A percentile compares a stretch with the other conserved stretches of the same genome.
phyloP scores from a whole-genome alignment of 2,329 filamentous ascomycete genomes.

The Paecilomyces variotii region DNA sequence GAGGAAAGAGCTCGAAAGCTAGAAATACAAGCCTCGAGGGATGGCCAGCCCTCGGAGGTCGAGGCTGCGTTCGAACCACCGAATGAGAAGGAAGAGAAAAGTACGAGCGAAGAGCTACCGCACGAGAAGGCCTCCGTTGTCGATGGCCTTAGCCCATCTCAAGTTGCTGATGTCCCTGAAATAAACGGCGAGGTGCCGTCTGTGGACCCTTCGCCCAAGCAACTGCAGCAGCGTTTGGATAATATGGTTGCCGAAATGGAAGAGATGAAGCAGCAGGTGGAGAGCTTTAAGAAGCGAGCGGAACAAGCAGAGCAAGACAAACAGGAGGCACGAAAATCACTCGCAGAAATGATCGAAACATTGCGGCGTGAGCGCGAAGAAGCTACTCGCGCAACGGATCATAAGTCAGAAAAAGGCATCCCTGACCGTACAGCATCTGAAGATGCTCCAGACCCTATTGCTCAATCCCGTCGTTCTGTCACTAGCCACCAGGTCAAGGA shows the following conservation, averaged over 20 bases:
- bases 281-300: constrained; percentile 67
- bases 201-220: constrained; percentile 28
- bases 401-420: constrained; percentile 9
- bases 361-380: constrained; percentile 61
- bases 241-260: constrained; percentile 71
- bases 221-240: constrained; percentile 65
- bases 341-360: constrained; percentile 81
- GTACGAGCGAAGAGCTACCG: constrained; percentile 5
- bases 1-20: constrained; percentile 72
- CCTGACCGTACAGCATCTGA: background rate
- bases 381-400: constrained; percentile 40
- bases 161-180: constrained; percentile 13
- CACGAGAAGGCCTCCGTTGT: constrained; percentile 5
- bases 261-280: constrained; percentile 70
- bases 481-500: constrained; percentile 39
- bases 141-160: constrained; percentile 2
- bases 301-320: constrained; percentile 74
- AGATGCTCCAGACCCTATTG: background rate
- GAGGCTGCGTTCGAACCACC: constrained; percentile 44
- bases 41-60: constrained; percentile 33
- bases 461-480: constrained; percentile 36
- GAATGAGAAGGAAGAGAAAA: constrained; percentile 9
- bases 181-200: constrained; percentile 22
- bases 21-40: constrained; percentile 48
- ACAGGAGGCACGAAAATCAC: constrained; percentile 60